These are phyloP conservation scores for Penicillium sp. DNA, from an alignment of 2,329 filamentous ascomycete genomes.

Conservation along the genomic window DNA sequence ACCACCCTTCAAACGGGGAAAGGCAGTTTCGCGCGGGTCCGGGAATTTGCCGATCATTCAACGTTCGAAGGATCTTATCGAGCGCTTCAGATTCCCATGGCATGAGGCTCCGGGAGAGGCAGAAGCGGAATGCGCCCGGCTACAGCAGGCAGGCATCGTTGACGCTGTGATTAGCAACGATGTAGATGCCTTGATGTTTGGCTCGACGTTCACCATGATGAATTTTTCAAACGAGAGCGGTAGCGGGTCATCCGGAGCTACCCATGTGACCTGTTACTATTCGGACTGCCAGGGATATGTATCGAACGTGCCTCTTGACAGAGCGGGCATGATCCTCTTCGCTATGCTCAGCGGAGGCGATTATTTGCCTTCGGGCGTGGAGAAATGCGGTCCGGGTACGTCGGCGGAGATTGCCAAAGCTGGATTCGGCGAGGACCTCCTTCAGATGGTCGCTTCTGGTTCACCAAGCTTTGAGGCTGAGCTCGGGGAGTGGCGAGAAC, in stretches of 20 bases:
- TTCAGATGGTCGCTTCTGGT: conserved; percentile 53
- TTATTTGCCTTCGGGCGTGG: conserved; percentile 82
- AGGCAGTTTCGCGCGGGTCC: conserved; percentile 51
- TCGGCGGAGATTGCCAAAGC: conserved; percentile 86
- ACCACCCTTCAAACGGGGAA: conserved; percentile 82
- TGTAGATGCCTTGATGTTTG: conserved; percentile 97
- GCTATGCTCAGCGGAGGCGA: conserved; percentile 94
- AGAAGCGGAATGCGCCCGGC: conserved; percentile 86
- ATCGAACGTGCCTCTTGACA: conserved; percentile 52
- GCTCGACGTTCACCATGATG: conserved; percentile 68
- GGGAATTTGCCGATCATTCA: conserved; percentile 62
- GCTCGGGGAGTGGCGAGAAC: conserved; percentile 63
- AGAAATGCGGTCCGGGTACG: conserved; percentile 78
- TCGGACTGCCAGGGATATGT: conserved; percentile 24
- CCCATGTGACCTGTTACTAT: conserved; percentile 80
- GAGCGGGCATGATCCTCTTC: conserved; percentile 87
- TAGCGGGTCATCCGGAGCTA: conserved; percentile 58
- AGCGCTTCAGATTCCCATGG: conserved; percentile 73
- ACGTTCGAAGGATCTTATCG: conserved; percentile 75
- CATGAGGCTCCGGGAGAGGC: conserved; percentile 92
- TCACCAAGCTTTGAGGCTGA: conserved; percentile 23
- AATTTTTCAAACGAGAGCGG: conserved; percentile 74
- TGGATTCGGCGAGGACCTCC: conserved; percentile 70
- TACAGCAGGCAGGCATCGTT: conserved; percentile 75
- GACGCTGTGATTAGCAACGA: conserved; percentile 95